A percentile compares a stretch with the other conserved stretches of the same genome.
Conservation (phyloP, 768 basidiomycete species). For the Sarcodon sp. region DNA sequence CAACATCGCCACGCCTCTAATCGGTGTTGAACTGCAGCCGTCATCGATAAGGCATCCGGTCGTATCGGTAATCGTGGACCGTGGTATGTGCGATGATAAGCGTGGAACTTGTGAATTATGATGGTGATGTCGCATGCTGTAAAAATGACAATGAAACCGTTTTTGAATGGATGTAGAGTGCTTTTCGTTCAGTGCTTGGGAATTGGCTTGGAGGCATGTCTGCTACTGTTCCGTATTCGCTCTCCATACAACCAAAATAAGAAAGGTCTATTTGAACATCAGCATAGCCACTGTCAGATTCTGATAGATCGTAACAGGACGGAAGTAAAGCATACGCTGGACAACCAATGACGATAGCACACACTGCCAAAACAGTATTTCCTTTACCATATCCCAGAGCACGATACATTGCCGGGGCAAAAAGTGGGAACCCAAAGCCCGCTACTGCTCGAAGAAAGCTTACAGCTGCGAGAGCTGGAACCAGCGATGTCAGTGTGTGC, state of each 20-base stretch:
- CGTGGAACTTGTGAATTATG: too few relatives aligned
- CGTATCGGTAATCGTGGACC: too few relatives aligned
- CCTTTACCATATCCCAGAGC: slow-evolving; percentile 60
- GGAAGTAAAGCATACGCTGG: slow-evolving; percentile 30
- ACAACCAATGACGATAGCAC: slow-evolving; percentile 46
- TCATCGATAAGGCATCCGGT: too few relatives aligned
- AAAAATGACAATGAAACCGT: neutral
- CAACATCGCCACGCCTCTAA: too few relatives aligned
- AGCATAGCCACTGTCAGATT: slow-evolving; percentile 19
- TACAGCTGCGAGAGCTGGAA: slow-evolving; percentile 49
- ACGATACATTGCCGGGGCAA: slow-evolving; percentile 56
- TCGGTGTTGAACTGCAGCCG: too few relatives aligned
- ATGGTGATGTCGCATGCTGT: too few relatives aligned
- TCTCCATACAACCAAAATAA: slow-evolving; percentile 33
- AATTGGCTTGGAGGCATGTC: neutral
- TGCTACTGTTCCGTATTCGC: slow-evolving; percentile 23
- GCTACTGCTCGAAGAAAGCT: slow-evolving; percentile 48
- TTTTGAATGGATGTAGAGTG: neutral
- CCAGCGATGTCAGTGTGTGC: neutral
- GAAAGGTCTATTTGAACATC: slow-evolving; percentile 25
- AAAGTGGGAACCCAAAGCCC: slow-evolving; percentile 72
- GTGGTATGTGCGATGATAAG: too few relatives aligned
- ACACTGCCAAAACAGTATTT: slow-evolving; percentile 46
- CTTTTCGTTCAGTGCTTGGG: neutral
- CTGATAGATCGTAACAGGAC: neutral